Conservation (phyloP, 305 asterid genomes). For the Rubia peregrina region DNA sequence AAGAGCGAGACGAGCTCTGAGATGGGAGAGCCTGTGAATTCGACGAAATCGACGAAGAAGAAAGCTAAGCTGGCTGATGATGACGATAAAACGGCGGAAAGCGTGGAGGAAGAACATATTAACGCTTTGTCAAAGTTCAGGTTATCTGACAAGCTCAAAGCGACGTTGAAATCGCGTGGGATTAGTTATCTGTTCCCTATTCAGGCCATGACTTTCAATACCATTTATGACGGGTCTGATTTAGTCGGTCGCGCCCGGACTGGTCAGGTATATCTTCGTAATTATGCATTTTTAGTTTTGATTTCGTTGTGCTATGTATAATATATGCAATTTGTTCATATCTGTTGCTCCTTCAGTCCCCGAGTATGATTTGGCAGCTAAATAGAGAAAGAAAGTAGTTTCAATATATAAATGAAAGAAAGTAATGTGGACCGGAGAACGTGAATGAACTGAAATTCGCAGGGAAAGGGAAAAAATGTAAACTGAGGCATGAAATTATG, state of each 20-base stretch:
- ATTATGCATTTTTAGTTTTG: not conserved
- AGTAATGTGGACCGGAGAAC: not conserved
- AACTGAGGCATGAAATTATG: too few species aligned
- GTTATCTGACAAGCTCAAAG: conserved; percentile 59
- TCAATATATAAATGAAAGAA: not conserved
- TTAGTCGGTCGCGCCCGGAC: conserved; percentile 92
- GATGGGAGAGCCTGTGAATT: conserved; percentile 60
- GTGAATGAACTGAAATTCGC: not conserved
- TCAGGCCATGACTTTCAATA: conserved; percentile 78
- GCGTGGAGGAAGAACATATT: conserved; percentile 36
- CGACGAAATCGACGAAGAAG: conserved; percentile 32
- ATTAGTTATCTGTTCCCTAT: conserved; percentile 68
- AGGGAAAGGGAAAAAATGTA: not conserved
- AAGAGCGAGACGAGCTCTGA: conserved; percentile 74
- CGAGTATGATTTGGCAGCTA: not conserved
- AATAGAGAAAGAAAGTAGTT: not conserved
- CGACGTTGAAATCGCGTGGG: conserved; percentile 49
- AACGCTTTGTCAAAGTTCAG: conserved; percentile 60
- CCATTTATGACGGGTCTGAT: conserved; percentile 69
- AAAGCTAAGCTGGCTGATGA: conserved; percentile 28
- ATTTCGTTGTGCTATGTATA: not conserved
- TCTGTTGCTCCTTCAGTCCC: not conserved
- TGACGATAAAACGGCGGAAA: conserved; percentile 21
- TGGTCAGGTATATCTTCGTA: conserved; percentile 56
- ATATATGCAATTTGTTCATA: not conserved